Evolutionary conservation across 495 filamentous ascomycete species (phyloP), one percentile per base, ranked within the genome.

Genomic region (Penicillium bialowiezense): DNA sequence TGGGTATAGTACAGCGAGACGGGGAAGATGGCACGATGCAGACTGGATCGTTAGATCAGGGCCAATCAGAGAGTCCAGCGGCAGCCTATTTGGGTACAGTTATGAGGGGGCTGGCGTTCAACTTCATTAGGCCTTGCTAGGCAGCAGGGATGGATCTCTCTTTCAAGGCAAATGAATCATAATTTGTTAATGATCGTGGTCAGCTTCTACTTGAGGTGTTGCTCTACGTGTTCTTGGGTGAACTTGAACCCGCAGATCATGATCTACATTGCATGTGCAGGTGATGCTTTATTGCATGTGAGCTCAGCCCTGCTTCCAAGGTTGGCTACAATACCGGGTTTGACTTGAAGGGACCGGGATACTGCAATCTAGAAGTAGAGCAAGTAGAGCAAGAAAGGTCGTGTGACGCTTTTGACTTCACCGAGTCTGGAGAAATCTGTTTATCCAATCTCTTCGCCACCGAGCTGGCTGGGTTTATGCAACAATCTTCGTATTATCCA

Each of bases 231-330:
- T 3, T 4, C 8, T 3, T 26, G 8, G 23, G 23, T 26, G 23
- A 26, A 26, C 23, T 26, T 26, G 23, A 8, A 26, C 23, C 23
- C 23, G 50, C 43, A 51, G 52, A 59, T 62, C 55, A 34, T 39
- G 58, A 64, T 62, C 58, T 55, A 59, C 58, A 17, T 52, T 54
- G 48, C 60, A 35, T 58, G 45, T 40, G 56, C 56, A 56, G 41
- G 53, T 60, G 48, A 62, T 59, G 34, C 23, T 37, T 47, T 50
- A 48, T 58, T 60, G 49, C 60, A 38, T 60, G 48, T 58, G 54
- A 55, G 57, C 60, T 60, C 45, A 63, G 56, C 51, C 60, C 42
- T 48, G 44, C 50, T n/a, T n/a, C n/a, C n/a, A n/a, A n/a, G n/a
- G n/a, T 48, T 31, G 41, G 54, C 50, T 54, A 44, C 42, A 18